These are phyloP conservation scores for Chlorophyllum brunneum DNA, from an alignment of 768 basidiomycete genomes.

Conservation along the genomic window DNA sequence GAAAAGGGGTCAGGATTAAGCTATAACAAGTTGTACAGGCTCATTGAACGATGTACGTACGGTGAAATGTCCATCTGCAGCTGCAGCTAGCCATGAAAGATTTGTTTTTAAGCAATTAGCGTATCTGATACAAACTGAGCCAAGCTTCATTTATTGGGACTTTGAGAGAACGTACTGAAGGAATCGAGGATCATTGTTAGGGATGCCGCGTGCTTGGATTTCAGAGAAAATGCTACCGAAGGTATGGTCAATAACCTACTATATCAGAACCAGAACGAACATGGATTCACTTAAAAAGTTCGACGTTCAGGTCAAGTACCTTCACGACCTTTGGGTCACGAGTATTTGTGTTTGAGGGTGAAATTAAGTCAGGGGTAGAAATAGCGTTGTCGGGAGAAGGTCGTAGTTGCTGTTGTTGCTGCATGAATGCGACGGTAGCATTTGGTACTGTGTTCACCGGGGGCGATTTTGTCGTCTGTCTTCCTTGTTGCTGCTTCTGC, in stretches of 20 bases:
- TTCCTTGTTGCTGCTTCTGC: constrained; percentile 1
- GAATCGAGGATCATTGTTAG: constrained; percentile 15
- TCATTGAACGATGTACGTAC: constrained; percentile 29
- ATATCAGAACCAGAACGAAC: background rate
- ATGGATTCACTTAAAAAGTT: constrained; percentile 58
- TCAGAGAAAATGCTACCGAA: constrained; percentile 11
- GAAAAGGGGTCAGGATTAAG: constrained; percentile 8
- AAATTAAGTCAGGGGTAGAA: constrained; percentile 18
- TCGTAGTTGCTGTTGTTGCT: constrained; percentile 16
- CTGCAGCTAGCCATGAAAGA: constrained; percentile 64
- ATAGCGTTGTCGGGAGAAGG: constrained; percentile 12
- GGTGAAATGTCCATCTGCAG: constrained; percentile 51
- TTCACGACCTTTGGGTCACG: constrained; percentile 52
- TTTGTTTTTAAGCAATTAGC: constrained; percentile 62
- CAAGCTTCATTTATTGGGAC: background rate
- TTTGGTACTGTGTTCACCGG: background rate
- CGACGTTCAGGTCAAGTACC: constrained; percentile 65
- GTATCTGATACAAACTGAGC: constrained; percentile 40
- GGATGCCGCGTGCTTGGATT: constrained; percentile 13
- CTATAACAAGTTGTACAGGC: background rate
- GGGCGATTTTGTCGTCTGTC: constrained; percentile 3
- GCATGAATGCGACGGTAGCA: constrained; percentile 8
- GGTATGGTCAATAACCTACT: background rate
- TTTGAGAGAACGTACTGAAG: constrained; percentile 11
- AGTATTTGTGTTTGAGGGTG: constrained; percentile 23